These are phyloP conservation scores for Wickerhamomyces sp. DNA, from an alignment of 1,139 yeast genomes.

Conservation along the genomic window DNA sequence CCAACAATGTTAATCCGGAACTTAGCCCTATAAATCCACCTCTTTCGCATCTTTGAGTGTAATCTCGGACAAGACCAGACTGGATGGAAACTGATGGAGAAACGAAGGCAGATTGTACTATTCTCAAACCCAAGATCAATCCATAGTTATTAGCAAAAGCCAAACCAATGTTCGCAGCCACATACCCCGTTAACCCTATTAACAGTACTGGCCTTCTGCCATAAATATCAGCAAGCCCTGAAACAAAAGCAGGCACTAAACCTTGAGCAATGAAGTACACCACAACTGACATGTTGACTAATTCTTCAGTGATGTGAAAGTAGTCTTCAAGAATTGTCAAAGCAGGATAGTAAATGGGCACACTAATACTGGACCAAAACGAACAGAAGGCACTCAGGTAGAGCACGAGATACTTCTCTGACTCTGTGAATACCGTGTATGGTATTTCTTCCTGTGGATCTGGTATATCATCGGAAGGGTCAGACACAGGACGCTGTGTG, in stretches of 20 bases:
- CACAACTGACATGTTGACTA: constrained; percentile 62
- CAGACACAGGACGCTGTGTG: not conserved
- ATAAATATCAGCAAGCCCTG: constrained; percentile 56
- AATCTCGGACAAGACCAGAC: constrained; percentile 65
- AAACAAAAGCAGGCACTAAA: constrained; percentile 55
- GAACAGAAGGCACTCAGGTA: constrained; percentile 40
- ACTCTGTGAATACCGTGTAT: constrained; percentile 28
- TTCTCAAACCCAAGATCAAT: constrained; percentile 50
- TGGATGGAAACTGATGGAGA: constrained; percentile 66
- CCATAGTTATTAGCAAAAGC: constrained; percentile 49
- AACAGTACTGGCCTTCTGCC: constrained; percentile 67
- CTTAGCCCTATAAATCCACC: constrained; percentile 61
- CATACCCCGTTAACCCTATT: constrained; percentile 44
- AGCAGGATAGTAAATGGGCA: constrained; percentile 71
- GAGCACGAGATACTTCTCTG: constrained; percentile 32
- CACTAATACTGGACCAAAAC: constrained; percentile 55
- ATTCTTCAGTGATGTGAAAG: constrained; percentile 47
- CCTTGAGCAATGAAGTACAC: constrained; percentile 69
- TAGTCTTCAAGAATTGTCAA: constrained; percentile 45
- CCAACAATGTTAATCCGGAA: constrained; percentile 62
- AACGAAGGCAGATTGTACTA: constrained; percentile 65
- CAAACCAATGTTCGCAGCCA: constrained; percentile 53
- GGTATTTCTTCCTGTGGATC: not conserved
- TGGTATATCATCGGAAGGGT: not conserved
- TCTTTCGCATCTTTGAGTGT: constrained; percentile 56